Conservation (phyloP, 129 eudicot species). For the Lactuca saligna region DNA sequence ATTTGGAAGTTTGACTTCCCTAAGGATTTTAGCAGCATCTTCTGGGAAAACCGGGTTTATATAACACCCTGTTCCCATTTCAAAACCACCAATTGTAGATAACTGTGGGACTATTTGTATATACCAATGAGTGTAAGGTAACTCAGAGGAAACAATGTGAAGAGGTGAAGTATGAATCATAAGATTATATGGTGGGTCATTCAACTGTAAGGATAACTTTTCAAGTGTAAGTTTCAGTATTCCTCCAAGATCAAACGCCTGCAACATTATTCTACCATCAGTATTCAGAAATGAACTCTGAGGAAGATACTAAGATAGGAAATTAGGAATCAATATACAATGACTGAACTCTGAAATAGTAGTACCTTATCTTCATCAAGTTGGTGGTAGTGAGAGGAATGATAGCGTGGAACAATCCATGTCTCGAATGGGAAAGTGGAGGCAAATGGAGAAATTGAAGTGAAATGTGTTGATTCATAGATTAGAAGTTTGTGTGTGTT, state of each 20-base stretch:
- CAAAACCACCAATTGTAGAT: constrained; percentile 74
- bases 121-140: constrained; percentile 75
- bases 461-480: constrained; percentile 63
- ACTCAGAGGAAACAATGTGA: constrained; percentile 36
- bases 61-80: constrained; percentile 83
- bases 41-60: constrained; percentile 94
- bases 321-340: neutral
- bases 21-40: constrained; percentile 79
- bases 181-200: constrained; percentile 87
- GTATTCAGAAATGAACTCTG: neutral
- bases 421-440: constrained; percentile 79
- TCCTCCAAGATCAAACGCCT: constrained; percentile 91
- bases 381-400: constrained; percentile 79
- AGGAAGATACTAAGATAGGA: neutral
- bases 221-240: constrained; percentile 68
- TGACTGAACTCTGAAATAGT: neutral
- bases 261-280: constrained; percentile 27
- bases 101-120: constrained; percentile 86
- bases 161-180: constrained; percentile 90
- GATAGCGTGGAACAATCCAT: constrained; percentile 85
- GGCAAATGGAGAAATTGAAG: constrained; percentile 80
- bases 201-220: constrained; percentile 73
- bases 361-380: constrained; percentile 68
- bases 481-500: constrained; percentile 43
- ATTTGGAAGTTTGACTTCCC: constrained; percentile 46